phyloP scores from a whole-genome alignment of 2,329 filamentous ascomycete genomes.

The Ceratocystis variospora region DNA sequence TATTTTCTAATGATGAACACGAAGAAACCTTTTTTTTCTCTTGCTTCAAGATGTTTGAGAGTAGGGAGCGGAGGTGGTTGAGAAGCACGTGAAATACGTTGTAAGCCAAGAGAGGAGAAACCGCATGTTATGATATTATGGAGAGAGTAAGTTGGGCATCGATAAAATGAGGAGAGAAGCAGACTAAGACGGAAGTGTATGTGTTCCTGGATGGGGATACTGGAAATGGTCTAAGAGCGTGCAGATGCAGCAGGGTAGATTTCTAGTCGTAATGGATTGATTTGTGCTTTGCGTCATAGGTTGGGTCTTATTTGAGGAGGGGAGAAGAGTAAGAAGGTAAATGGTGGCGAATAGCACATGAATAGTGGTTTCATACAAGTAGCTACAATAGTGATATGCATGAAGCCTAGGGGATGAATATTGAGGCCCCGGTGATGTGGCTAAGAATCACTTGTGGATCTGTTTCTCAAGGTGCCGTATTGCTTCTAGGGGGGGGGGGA shows the following conservation, averaged over 20 bases:
- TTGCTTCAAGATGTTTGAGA: background rate
- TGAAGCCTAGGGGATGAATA: background rate
- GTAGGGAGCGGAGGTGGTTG: background rate
- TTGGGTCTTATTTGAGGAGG: background rate
- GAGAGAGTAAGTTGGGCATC: background rate
- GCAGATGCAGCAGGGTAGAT: background rate
- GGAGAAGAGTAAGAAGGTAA: background rate
- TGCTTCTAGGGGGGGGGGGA: no score
- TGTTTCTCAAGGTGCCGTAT: no score
- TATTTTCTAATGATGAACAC: constrained; percentile 16
- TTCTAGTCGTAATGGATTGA: background rate
- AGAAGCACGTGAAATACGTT: background rate
- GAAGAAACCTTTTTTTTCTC: constrained; percentile 11
- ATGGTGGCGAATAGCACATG: background rate
- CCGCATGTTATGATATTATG: background rate
- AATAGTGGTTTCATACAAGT: background rate
- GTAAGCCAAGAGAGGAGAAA: background rate
- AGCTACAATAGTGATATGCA: background rate
- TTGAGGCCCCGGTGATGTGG: no score
- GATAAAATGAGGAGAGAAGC: background rate
- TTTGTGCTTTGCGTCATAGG: background rate
- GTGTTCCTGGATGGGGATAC: background rate
- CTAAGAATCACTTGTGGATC: no score
- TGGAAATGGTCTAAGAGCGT: background rate
- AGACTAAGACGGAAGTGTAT: background rate